A percentile compares a stretch with the other conserved stretches of the same genome.
These are phyloP conservation scores for Tetracladium setigerum DNA, from an alignment of 495 filamentous ascomycete species.

Conservation along the genomic window DNA sequence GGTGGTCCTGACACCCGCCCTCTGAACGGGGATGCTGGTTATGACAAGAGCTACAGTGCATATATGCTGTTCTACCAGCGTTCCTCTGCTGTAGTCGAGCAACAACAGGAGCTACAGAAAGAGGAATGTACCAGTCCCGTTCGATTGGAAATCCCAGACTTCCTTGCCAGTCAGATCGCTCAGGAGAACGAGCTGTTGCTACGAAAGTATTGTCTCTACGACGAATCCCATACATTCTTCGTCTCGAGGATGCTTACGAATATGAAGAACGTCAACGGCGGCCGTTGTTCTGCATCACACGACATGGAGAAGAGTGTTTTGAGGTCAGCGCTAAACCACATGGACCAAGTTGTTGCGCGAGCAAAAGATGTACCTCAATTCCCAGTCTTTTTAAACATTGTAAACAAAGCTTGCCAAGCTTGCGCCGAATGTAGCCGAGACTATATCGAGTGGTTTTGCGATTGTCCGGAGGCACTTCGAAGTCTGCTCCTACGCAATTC, in stretches of 20 bases:
- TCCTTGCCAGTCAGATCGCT: conserved; percentile 53
- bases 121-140: conserved; percentile 37
- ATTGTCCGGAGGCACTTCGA: conserved; percentile 48
- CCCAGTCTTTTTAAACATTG: conserved; percentile 41
- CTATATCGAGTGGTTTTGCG: conserved; percentile 56
- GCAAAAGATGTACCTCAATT: conserved; percentile 63
- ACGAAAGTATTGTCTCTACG: conserved; percentile 73
- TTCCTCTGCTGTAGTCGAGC: conserved; percentile 51
- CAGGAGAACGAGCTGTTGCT: conserved; percentile 67
- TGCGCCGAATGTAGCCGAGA: conserved; percentile 50
- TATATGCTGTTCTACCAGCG: conserved; percentile 99
- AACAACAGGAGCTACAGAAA: conserved; percentile 30
- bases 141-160: conserved; percentile 45
- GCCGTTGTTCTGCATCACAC: conserved; percentile 40
- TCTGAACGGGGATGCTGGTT: conserved; percentile 35
- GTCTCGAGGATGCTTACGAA: conserved; percentile 49
- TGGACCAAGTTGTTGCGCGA: conserved; percentile 73
- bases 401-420: conserved; percentile 44
- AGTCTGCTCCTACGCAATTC: conserved; percentile 61
- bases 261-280: conserved; percentile 32
- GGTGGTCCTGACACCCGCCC: conserved; percentile 60
- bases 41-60: conserved; percentile 71
- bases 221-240: conserved; percentile 63
- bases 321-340: conserved; percentile 60
- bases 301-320: conserved; percentile 52